Evolutionary conservation across 108 stramenopile species (phyloP).

Genomic region (Fragilaria radians): DNA sequence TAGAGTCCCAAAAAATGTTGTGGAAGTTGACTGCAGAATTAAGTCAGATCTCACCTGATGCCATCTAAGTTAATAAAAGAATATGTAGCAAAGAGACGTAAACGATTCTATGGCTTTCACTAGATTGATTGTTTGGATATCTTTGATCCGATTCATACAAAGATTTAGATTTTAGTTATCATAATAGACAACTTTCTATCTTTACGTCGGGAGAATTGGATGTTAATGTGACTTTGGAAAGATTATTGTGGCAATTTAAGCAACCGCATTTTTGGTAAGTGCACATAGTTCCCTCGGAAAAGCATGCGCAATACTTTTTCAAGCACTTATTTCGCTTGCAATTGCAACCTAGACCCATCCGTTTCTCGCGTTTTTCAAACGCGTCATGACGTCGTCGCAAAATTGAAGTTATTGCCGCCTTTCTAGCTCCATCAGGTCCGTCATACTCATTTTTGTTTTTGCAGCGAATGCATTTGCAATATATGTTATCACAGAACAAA

Average conservation of each 20-base stretch:
- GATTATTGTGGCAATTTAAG: slow-evolving; percentile 8
- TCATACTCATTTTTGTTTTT: slow-evolving; percentile 9
- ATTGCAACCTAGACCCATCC: slow-evolving; percentile 6
- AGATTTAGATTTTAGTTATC: too few relatives aligned
- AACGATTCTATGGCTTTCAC: too few relatives aligned
- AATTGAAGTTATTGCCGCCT: slow-evolving; percentile 7
- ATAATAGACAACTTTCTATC: not conserved
- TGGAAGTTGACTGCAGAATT: not conserved
- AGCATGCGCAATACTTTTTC: slow-evolving; percentile 23
- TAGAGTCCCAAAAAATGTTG: not conserved
- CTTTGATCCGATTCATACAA: too few relatives aligned
- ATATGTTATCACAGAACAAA: slow-evolving; percentile 8
- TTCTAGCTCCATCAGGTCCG: slow-evolving; percentile 11
- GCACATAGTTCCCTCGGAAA: slow-evolving; percentile 3
- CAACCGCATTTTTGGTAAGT: slow-evolving; percentile 9
- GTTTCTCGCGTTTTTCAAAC: slow-evolving; percentile 9
- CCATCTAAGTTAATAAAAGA: too few relatives aligned
- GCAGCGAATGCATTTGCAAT: slow-evolving; percentile 9
- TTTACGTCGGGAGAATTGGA: not conserved
- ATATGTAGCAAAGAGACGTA: too few relatives aligned
- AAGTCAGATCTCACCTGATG: not conserved
- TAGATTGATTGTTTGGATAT: too few relatives aligned
- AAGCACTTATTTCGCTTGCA: slow-evolving; percentile 19
- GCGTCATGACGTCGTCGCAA: slow-evolving; percentile 11
- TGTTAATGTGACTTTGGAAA: not conserved